Evolutionary conservation across 192 early-diverging fungal genomes (phyloP), one percentile per base, ranked within the genome.

Genomic region (Coemansia sp.): DNA sequence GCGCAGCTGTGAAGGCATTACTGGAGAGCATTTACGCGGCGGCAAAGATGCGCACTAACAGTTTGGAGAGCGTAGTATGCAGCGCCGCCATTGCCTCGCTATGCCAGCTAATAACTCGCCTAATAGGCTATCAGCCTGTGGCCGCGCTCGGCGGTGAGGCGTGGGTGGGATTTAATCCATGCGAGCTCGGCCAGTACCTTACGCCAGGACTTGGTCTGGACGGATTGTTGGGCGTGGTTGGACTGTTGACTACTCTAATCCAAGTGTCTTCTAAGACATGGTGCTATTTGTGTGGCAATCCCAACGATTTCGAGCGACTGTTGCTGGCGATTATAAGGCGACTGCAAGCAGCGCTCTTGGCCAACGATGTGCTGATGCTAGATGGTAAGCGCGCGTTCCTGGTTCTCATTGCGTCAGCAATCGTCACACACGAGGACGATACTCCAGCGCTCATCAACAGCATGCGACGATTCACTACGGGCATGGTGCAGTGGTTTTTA

Each of bases 401-500:
- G 59, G 72, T 74, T 19, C 63, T 83, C 19, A 60, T 77, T 17
- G 80, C 80, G 6, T 65, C 75, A 16, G 72, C 69, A 1, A 67
- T 83, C 9, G 69, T 77, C 27, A 70, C 34, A 27, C 68, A 77
- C 7, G 79, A 77, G 16, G 66, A 66, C 1, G 75, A 73, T n/a
- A 77, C 75, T 40, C 62, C 51, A 13, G 10, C 16, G 45, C 53
- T 83, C 6, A 68, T 83, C 24, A 74, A 74, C 31, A 35, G 60
- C 10, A 74, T 74, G 64, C 68, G 48, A 39, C 6, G 44, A 21
- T 74, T 83, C 44, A 45, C 72, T 11, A 36, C 41, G 4, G 62
- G 75, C 1, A 68, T 83, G 60, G 72, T 77, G 9, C 65, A 51
- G 24, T 71, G 74, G 75, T 77, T 83, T 40, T 33, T 83, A 24